Evolutionary conservation across 345 rosid species (phyloP), one percentile per base, ranked within the genome.

Genomic region (Melastoma malabathricum): DNA sequence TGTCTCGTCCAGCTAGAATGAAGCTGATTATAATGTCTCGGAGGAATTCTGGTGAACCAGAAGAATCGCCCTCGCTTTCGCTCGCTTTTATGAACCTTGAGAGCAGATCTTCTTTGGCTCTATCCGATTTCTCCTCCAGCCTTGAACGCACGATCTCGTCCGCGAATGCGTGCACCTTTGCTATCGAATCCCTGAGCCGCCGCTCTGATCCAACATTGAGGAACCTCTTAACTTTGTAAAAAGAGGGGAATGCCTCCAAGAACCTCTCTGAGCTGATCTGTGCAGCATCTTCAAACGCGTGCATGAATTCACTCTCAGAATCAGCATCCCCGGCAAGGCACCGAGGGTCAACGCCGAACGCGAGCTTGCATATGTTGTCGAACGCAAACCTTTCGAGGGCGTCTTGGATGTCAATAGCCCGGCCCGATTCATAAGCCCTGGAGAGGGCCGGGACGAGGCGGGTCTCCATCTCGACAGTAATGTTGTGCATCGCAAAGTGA

Each of bases 1-100:
- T 68, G 62, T 77, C 83, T 6, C 77, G 60, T 5, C 83, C 77
- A 0, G 79, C 83, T 6, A 77, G 59, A 51, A 74, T 71, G 60
- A 77, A 77, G 64, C 77, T 77, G 58, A 77, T 68, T 47, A 70
- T 69, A 10, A 76, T 65, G 27, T 62, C 66, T 38, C 66, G 60
- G 43, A 62, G 66, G 44, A 56, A 62, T 51, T 44, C 51, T 44
- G 60, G 22, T 14, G 66, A 62, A 16, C 45, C 47, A 2, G 47
- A 47, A 12, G 57, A 44, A 17, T 13, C 58, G 44, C 63, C 43
- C 16, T 27, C 31, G 6, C 31, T 27, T 2, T 3, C 31, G 31
- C 31, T 27, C 31, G 31, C 31, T 27, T 27, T 27, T 27, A 65
- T 44, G 46, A 69, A 60, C 34, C 70, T 59, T 10, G 76, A 55